Base-by-base conservation (phyloP, 805 yeast genomes). In the Metschnikowia santaceciliae region DNA sequence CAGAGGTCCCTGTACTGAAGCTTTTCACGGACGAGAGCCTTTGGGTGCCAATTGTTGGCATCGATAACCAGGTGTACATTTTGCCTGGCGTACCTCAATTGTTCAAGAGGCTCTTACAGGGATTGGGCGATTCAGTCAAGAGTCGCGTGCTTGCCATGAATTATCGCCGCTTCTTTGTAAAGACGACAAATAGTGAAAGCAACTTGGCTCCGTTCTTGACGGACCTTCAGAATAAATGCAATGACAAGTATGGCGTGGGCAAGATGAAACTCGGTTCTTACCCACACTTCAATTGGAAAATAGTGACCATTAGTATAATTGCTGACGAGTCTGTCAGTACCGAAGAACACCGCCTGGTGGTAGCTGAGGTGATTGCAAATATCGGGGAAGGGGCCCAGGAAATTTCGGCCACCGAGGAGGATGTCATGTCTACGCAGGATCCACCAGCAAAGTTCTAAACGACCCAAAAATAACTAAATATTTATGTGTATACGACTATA, bases 41-140 rank as follows among this genome's bases (percentile, higher is more conserved):
- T 13, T 90, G 96, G 96, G 95, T 90, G 2, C 97, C 96, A 0
- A 76, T 89, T 4, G 90, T 88, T 2, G 80, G 81, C 0, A 70
- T 90, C n/a, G 74, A 83, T 44, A 61, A 78, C 34, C 80, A 82
- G 57, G 82, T 89, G 1, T 84, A 80, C 60, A 79, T 90, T 13
- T 73, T 90, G 42, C 96, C 97, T 0, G 96, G 96, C 0, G 84
- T 90, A 8, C 96, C 97, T 0, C 82, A 80, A 54, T 69, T 90
- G 32, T 90, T 88, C 66, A 78, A 76, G 50, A 67, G 66, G 43
- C 69, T 90, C 53, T 61, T 88, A 13, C 64, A 66, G 7, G 77
- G 75, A 1, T 75, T 62, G 66, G 72, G 50, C 74, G 80, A 38
- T 47, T 59, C 45, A 47, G 72, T 54, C 52, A 67, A 52, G 58